Conservation (phyloP, 208 protist species). For the Leishmania aethiopica region DNA sequence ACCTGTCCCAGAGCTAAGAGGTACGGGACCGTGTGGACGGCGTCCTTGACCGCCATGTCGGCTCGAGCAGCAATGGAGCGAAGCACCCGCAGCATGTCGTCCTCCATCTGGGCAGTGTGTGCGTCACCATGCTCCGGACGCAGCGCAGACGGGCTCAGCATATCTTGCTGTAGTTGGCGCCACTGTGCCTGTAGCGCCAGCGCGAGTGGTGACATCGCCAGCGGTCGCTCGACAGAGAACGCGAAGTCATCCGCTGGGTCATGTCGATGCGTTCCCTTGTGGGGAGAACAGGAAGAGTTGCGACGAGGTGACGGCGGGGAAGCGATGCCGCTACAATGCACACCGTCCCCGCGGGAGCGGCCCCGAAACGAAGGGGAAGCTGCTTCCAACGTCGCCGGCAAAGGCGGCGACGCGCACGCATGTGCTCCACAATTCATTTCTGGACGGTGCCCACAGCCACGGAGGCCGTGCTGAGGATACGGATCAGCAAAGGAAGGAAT, state of each 20-base stretch:
- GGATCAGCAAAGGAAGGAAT: not conserved
- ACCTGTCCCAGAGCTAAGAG: slow-evolving; percentile 67
- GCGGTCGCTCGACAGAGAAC: not conserved
- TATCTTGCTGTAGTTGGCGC: slow-evolving; percentile 45
- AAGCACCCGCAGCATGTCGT: slow-evolving; percentile 43
- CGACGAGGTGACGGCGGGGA: not conserved
- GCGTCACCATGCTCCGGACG: slow-evolving; percentile 6
- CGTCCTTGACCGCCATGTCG: slow-evolving; percentile 46
- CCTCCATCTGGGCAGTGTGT: slow-evolving; percentile 23
- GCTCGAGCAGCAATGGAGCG: slow-evolving; percentile 29
- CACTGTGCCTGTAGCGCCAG: slow-evolving; percentile 56
- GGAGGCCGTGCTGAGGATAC: not conserved
- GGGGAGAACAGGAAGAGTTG: not conserved
- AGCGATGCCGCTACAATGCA: not conserved
- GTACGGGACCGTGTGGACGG: slow-evolving; percentile 51
- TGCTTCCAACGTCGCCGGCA: not conserved
- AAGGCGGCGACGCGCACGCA: not conserved
- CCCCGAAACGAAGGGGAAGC: not conserved
- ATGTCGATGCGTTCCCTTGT: not conserved
- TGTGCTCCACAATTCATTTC: not conserved
- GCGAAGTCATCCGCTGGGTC: not conserved
- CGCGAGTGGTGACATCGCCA: slow-evolving; percentile 37
- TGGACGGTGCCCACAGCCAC: not conserved
- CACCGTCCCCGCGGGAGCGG: not conserved
- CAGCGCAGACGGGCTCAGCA: slow-evolving; percentile 18